phyloP scores from a whole-genome alignment of 2,329 filamentous ascomycete genomes.

The Xylaria hypoxylon region DNA sequence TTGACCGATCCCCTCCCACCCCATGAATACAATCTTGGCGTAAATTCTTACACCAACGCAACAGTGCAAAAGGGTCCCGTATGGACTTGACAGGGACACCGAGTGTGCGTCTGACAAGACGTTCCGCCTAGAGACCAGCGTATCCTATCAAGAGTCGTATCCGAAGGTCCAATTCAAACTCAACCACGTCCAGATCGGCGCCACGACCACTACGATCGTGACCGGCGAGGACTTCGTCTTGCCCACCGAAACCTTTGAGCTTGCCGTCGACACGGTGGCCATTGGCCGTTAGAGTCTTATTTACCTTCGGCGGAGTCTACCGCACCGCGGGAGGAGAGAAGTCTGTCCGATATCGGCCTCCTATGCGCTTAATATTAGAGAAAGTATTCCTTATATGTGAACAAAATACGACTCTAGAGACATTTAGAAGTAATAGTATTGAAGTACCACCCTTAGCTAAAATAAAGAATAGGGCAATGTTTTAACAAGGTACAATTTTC shows the following conservation, averaged over 20 bases:
- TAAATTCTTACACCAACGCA: constrained; percentile 22
- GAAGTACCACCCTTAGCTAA: not conserved
- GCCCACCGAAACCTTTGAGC: constrained; percentile 23
- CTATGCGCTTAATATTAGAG: constrained; percentile 6
- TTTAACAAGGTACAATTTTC: not conserved
- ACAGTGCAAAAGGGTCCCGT: constrained; percentile 31
- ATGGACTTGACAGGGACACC: constrained; percentile 29
- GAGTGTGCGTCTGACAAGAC: constrained; percentile 29
- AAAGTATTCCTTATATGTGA: not conserved
- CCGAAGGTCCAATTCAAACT: constrained; percentile 31
- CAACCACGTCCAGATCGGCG: constrained; percentile 33
- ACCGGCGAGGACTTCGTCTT: constrained; percentile 33
- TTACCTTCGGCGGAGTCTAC: constrained; percentile 8
- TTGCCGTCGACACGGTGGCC: constrained; percentile 26
- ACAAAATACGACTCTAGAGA: constrained; percentile 2
- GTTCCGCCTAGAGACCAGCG: constrained; percentile 24
- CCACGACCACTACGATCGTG: constrained; percentile 14
- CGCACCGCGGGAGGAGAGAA: not conserved
- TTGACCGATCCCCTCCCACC: not conserved
- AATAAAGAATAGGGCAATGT: not conserved
- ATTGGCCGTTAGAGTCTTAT: constrained; percentile 23
- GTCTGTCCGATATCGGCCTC: constrained; percentile 13
- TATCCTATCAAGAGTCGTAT: constrained; percentile 36
- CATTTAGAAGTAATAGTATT: constrained; percentile 5
- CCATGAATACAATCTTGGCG: constrained; percentile 11